Conservation (phyloP, 495 filamentous ascomycete genomes). For the Talaromyces stipitatus region DNA sequence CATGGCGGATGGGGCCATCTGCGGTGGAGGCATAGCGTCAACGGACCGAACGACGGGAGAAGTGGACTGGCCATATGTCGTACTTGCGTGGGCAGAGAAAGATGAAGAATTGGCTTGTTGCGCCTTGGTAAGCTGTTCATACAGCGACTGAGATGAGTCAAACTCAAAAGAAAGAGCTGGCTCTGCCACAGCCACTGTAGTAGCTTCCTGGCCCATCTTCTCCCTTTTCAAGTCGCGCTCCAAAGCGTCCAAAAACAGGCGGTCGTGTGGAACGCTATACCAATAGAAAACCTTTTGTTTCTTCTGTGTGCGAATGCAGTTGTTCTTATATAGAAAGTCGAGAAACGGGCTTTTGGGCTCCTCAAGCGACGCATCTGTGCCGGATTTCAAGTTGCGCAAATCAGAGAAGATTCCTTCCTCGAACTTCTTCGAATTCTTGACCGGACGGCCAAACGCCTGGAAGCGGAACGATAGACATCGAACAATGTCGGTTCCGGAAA, state of each 20-base stretch:
- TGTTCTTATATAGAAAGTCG: slow-evolving; percentile 99
- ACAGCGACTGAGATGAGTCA: slow-evolving; percentile 96
- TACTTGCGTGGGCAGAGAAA: slow-evolving; percentile 76
- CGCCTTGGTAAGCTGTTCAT: slow-evolving; percentile 98
- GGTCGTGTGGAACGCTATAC: slow-evolving; percentile 98
- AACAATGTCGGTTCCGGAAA: slow-evolving; percentile 97
- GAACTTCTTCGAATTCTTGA: slow-evolving; percentile 99
- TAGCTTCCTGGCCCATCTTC: slow-evolving; percentile 98
- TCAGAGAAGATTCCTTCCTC: slow-evolving; percentile 99
- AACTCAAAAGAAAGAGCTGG: slow-evolving; percentile 97
- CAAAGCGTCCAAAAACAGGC: slow-evolving; percentile 92
- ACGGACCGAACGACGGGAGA: slow-evolving; percentile 83
- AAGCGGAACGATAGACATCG: slow-evolving; percentile 97
- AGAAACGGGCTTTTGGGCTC: slow-evolving; percentile 98
- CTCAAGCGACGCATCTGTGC: slow-evolving; percentile 97
- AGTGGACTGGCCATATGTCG: slow-evolving; percentile 72
- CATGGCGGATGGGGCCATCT: slow-evolving; percentile 65
- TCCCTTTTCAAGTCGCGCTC: slow-evolving; percentile 97
- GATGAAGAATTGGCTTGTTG: slow-evolving; percentile 97
- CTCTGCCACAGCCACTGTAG: slow-evolving; percentile 91
- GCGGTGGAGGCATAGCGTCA: slow-evolving; percentile 79
- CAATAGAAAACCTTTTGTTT: slow-evolving; percentile 99
- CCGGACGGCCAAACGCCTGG: slow-evolving; percentile 94
- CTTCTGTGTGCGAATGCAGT: slow-evolving; percentile 98
- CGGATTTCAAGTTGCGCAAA: slow-evolving; percentile 93